These are phyloP conservation scores for Perkinsus olseni DNA, from an alignment of 169 alveolate genomes.

Conservation along the genomic window DNA sequence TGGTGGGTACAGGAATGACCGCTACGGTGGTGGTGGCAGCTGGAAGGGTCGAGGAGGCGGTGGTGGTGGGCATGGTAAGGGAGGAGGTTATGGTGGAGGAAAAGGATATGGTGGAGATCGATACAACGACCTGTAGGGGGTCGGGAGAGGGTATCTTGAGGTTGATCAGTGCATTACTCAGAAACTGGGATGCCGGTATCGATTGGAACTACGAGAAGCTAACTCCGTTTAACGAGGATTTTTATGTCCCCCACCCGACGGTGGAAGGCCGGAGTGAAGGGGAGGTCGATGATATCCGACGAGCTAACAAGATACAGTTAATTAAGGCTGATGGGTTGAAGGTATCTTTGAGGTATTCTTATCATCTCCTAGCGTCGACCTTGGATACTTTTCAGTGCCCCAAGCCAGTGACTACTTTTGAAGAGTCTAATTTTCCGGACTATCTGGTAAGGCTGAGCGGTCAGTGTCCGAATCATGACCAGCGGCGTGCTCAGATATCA, in stretches of 20 bases:
- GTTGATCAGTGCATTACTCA: too few species aligned
- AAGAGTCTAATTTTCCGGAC: conserved; percentile 49
- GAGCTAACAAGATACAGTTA: conserved; percentile 49
- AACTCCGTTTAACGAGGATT: conserved; percentile 84
- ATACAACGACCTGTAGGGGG: too few species aligned
- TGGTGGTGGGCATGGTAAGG: too few species aligned
- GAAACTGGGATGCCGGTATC: too few species aligned
- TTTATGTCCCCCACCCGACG: conserved; percentile 78
- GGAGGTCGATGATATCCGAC: conserved; percentile 71
- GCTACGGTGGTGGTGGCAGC: too few species aligned
- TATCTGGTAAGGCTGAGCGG: conserved; percentile 28
- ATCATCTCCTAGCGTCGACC: neutral
- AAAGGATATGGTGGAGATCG: too few species aligned
- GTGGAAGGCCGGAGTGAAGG: conserved; percentile 56
- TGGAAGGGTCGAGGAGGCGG: too few species aligned
- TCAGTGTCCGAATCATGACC: conserved; percentile 74
- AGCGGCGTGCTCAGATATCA: too few species aligned
- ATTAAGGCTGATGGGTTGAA: conserved; percentile 23
- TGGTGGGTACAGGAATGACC: too few species aligned
- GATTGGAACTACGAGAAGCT: conserved; percentile 32
- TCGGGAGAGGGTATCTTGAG: too few species aligned
- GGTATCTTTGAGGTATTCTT: conserved; percentile 1
- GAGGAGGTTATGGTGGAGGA: too few species aligned
- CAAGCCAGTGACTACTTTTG: conserved; percentile 79
- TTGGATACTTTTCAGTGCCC: conserved; percentile 40